Evolutionary conservation across 2,329 filamentous ascomycete species (phyloP).

Genomic region (Diaporthe australafricana): DNA sequence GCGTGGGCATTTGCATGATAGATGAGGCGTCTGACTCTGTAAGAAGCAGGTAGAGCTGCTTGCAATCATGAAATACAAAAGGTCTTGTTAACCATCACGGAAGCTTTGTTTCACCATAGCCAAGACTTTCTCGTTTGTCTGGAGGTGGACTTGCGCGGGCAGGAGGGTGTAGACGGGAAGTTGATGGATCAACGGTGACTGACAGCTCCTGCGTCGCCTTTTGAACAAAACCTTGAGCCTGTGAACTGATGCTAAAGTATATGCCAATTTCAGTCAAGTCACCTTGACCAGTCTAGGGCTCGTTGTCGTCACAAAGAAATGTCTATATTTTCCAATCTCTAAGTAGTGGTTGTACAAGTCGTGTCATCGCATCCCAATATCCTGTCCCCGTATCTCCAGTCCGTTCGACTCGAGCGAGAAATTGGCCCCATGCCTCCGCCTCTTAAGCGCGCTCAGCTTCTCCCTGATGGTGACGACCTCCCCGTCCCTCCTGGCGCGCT

Average conservation of each 20-base stretch:
- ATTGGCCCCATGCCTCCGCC: slow-evolving; percentile 42
- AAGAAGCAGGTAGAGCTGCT: background rate
- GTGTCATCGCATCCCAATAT: slow-evolving; percentile 30
- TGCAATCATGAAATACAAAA: background rate
- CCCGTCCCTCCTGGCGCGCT: slow-evolving; percentile 56
- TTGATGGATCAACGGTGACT: too few relatives aligned
- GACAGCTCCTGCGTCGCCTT: too few relatives aligned
- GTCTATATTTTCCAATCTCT: background rate
- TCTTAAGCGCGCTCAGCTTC: slow-evolving; percentile 55
- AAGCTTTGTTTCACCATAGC: too few relatives aligned
- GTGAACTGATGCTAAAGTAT: too few relatives aligned
- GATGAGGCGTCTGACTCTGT: background rate
- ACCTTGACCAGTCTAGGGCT: too few relatives aligned
- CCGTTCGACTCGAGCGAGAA: background rate
- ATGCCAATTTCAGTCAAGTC: too few relatives aligned
- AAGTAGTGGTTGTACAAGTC: background rate
- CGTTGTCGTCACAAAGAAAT: too few relatives aligned
- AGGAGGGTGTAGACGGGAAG: too few relatives aligned
- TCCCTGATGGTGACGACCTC: slow-evolving; percentile 57
- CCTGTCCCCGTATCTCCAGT: slow-evolving; percentile 16
- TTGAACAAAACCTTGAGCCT: too few relatives aligned
- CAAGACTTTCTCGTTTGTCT: too few relatives aligned
- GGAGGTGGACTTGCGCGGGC: too few relatives aligned
- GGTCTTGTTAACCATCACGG: too few relatives aligned
- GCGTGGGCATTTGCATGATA: slow-evolving; percentile 21